These are phyloP conservation scores for Cymbomonas tetramitiformis DNA, from an alignment of 139 green algal genomes.

Conservation along the genomic window DNA sequence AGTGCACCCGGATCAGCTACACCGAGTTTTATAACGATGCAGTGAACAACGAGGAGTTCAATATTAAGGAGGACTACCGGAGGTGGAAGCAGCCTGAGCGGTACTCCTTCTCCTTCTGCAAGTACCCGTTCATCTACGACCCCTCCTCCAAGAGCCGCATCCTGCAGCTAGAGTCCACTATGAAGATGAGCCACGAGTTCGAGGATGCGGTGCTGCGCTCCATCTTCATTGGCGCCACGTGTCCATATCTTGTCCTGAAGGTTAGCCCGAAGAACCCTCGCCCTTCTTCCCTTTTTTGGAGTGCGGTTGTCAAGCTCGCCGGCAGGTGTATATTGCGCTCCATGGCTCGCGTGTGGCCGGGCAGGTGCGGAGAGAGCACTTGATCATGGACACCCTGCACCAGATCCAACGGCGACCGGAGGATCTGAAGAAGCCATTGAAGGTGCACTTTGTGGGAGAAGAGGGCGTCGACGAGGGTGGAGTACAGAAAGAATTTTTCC, in stretches of 20 bases:
- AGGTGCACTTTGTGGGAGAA: slow-evolving; percentile 68
- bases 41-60: slow-evolving; percentile 59
- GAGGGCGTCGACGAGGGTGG: slow-evolving; percentile 77
- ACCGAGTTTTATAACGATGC: slow-evolving; percentile 59
- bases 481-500: slow-evolving; percentile 80
- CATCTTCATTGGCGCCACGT: slow-evolving; percentile 10
- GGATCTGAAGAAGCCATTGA: slow-evolving; percentile 48
- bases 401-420: slow-evolving; percentile 47
- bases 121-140: slow-evolving; percentile 59
- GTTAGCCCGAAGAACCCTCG: too few relatives aligned
- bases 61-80: slow-evolving; percentile 52
- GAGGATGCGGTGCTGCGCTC: slow-evolving; percentile 21
- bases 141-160: slow-evolving; percentile 40
- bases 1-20: slow-evolving; percentile 19
- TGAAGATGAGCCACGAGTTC: slow-evolving; percentile 23
- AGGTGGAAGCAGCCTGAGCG: slow-evolving; percentile 34
- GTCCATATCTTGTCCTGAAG: slow-evolving; percentile 32
- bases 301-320: slow-evolving; percentile 1
- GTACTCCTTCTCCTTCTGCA: slow-evolving; percentile 45
- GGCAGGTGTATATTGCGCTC: slow-evolving; percentile 23
- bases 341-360: too few relatives aligned
- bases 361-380: slow-evolving; percentile 46
- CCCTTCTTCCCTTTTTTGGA: slow-evolving; percentile 5
- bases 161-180: slow-evolving; percentile 49
- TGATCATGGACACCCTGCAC: slow-evolving; percentile 62